Base-by-base conservation (phyloP, 2,329 filamentous ascomycete genomes). In the Epicoccum sorghinum region DNA sequence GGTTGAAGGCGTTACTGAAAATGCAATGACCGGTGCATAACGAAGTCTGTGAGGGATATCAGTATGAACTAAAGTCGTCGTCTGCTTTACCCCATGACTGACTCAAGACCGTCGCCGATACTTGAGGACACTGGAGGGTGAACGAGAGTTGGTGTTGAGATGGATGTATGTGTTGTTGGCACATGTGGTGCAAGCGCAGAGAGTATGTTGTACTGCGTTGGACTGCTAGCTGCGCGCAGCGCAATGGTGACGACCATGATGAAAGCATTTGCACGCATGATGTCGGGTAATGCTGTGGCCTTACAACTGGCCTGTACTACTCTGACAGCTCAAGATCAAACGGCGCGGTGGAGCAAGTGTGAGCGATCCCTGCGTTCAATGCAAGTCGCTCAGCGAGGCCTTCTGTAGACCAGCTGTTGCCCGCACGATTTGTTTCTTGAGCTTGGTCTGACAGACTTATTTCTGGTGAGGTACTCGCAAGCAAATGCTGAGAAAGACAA, bases 11-110 rank as follows among this genome's bases (percentile, higher is more conserved):
- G 52, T 53, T 18, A 29, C 39, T 18, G 43, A 7, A 37, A 43
- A 47, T 18, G 42, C 55, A 22, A 52, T 7, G 22, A 22, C 57
- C 13, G 52, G 49, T 43, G 29, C 58, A 47, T 61, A 59, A 50
- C 58, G 61, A 6, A 62, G 55, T 35, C 63, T 66, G 25, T 22
- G 10, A n/a, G 13, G 1, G 8, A 13, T 8, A 7, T 51, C 7
- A 47, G 38, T 25, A 3, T 18, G n/a, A 9, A 10, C 13, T 7
- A 4, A 10, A 22, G 2, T 7, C 4, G 8, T 12, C n/a, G 4
- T 25, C 4, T 8, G 4, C 4, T n/a, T 12, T 14, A 10, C 8
- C 13, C 25, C 14, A 33, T 7, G 36, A 46, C 52, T 50, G 24
- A 55, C 52, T 55, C 52, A n/a, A 55, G 41, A 22, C 18, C 12